Evolutionary conservation across 2,329 filamentous ascomycete species (phyloP).

Genomic region (Eutypella sp.): DNA sequence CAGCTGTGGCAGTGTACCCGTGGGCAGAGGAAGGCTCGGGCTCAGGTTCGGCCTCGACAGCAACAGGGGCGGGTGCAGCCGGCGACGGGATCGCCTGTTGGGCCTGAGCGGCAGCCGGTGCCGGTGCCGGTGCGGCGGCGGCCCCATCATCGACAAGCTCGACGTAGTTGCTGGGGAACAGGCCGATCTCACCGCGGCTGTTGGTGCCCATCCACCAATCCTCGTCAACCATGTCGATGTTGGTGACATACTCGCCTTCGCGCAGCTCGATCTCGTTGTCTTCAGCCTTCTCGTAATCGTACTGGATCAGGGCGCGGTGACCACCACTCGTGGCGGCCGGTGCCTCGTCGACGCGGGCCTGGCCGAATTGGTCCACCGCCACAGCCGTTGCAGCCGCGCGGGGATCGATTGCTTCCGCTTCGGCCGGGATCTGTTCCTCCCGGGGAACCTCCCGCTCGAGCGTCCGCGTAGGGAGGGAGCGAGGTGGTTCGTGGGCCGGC

Average conservation of each 20-base stretch:
- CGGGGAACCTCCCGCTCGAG: constrained; percentile 58
- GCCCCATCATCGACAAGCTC: constrained; percentile 68
- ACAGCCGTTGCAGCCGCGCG: constrained; percentile 56
- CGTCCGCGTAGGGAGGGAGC: constrained; percentile 58
- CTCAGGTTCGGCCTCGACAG: constrained; percentile 30
- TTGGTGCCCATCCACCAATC: constrained; percentile 99
- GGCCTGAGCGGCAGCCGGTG: constrained; percentile 26
- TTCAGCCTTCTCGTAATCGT: constrained; percentile 96
- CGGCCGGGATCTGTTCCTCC: constrained; percentile 61
- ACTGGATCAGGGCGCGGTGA: constrained; percentile 74
- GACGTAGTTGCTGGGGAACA: constrained; percentile 98
- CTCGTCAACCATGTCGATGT: constrained; percentile 96
- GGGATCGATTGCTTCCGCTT: constrained; percentile 56
- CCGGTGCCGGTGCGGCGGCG: constrained; percentile 26
- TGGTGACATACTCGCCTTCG: constrained; percentile 81
- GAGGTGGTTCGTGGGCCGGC: constrained; percentile 45
- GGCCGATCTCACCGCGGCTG: constrained; percentile 71
- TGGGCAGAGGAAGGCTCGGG: constrained; percentile 32
- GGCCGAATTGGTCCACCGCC: constrained; percentile 40
- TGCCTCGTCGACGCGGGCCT: constrained; percentile 30
- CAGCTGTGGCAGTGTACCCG: constrained; percentile 70
- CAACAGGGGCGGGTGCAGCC: constrained; percentile 31
- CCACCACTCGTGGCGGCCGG: constrained; percentile 44
- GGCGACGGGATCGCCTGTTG: constrained; percentile 21
- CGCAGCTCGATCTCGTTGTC: constrained; percentile 91